These are phyloP conservation scores for Pseudogymnoascus sp. DNA, from an alignment of 2,329 filamentous ascomycete genomes.

Conservation along the genomic window DNA sequence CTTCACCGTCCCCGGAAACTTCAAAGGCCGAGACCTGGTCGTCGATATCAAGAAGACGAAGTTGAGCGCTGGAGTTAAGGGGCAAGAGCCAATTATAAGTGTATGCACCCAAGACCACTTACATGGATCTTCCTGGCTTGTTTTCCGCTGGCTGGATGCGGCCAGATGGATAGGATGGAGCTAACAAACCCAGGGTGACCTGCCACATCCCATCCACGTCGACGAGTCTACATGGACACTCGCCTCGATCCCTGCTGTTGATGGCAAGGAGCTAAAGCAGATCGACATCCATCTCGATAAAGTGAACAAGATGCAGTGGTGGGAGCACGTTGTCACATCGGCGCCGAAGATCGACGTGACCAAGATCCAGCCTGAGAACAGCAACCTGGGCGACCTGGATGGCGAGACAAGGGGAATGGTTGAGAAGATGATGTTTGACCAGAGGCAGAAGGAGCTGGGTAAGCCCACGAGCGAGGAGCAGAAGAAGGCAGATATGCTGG, in stretches of 20 bases:
- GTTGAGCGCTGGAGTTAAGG: constrained; percentile 77
- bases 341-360: constrained; percentile 91
- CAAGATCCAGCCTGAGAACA: constrained; percentile 91
- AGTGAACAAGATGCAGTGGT: constrained; percentile 96
- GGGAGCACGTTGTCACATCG: constrained; percentile 79
- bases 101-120: constrained; percentile 40
- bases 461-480: constrained; percentile 87
- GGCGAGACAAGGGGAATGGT: constrained; percentile 95
- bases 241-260: constrained; percentile 49
- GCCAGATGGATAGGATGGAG: background rate
- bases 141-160: background rate
- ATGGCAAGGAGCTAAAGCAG: constrained; percentile 58
- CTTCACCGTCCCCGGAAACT: constrained; percentile 69
- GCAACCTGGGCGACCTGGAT: constrained; percentile 84
- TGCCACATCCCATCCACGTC: constrained; percentile 69
- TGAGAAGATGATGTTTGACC: constrained; percentile 99
- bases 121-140: background rate
- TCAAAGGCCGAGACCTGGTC: constrained; percentile 77
- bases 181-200: constrained; percentile 58
- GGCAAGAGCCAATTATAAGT: constrained; percentile 75
- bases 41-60: constrained; percentile 75
- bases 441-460: constrained; percentile 90
- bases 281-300: constrained; percentile 90
- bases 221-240: constrained; percentile 97
- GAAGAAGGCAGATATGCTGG: constrained; percentile 87